Conservation (phyloP, 192 early-diverging fungal species). For the Coemansia sp. region DNA sequence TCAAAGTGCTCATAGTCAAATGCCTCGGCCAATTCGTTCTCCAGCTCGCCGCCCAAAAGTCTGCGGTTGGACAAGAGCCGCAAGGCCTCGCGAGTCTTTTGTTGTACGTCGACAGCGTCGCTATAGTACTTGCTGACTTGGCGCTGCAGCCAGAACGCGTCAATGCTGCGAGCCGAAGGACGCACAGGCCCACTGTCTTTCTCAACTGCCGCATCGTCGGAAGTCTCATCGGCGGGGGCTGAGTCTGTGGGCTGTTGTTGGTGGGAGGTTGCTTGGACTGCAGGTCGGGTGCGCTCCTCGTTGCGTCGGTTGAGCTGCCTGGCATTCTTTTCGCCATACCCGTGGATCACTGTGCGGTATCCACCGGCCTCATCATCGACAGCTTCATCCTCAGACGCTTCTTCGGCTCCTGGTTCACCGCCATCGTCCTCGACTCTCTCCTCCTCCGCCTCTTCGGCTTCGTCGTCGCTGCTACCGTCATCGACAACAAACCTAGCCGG, state of each 20-base stretch:
- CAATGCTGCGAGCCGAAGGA: slow-evolving; percentile 79
- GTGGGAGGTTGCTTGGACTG: background rate
- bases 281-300: slow-evolving; percentile 32
- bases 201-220: slow-evolving; percentile 9
- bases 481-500: slow-evolving; percentile 57
- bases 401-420: background rate
- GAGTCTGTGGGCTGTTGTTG: slow-evolving; percentile 10
- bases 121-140: slow-evolving; percentile 77
- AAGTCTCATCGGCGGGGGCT: background rate
- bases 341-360: slow-evolving; percentile 47
- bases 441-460: slow-evolving; percentile 37
- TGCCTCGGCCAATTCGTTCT: slow-evolving; percentile 95
- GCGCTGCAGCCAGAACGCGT: slow-evolving; percentile 98
- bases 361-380: slow-evolving; percentile 32
- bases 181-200: slow-evolving; percentile 14
- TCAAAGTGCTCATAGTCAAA: slow-evolving; percentile 98
- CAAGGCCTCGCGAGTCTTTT: slow-evolving; percentile 80
- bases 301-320: slow-evolving; percentile 35
- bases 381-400: slow-evolving; percentile 7
- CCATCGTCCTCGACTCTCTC: slow-evolving; percentile 1
- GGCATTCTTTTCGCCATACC: slow-evolving; percentile 40
- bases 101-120: slow-evolving; percentile 85
- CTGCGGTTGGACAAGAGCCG: slow-evolving; percentile 69
- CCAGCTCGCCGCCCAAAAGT: slow-evolving; percentile 77
- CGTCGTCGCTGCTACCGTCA: slow-evolving; percentile 24